Base-by-base conservation (phyloP, 768 basidiomycete genomes). In the Agaricus subrufescens region DNA sequence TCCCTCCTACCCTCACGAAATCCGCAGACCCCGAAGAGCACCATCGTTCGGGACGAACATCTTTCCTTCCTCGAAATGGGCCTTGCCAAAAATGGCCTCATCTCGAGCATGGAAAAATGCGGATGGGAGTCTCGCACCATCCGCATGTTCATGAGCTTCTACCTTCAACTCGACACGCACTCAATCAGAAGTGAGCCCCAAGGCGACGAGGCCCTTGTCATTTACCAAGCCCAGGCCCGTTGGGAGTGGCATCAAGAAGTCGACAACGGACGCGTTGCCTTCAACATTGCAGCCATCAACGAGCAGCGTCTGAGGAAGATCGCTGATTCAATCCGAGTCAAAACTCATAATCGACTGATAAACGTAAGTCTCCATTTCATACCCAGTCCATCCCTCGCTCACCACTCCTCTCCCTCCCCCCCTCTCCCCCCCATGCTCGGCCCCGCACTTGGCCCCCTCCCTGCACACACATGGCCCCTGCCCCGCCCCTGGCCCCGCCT, bases 171-270 rank as follows among this genome's bases (percentile, higher is more conserved):
- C 4, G 12, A 12, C 4, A 23, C 8, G 10, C 58, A 62, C 40
- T 26, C 55, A 0, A 30, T 42, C 2, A 46, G 58, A 9, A 31
- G 47, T 26, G 23, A 42, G 12, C 19, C 47, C 9, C 4, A 58
- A 26, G 40, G 63, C n/a, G 27, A 57, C 10, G 31, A 56, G 19
- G 55, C 56, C 6, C 38, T 65, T 0, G 0, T 61, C n/a, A 12
- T 14, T 0, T 65, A 65, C 38, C 53, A 55, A 39, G 60, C 57
- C 0, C 19, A 50, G 27, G 60, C 50, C 3, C 46, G 57, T 9
- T 14, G 58, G 2, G 44, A 64, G 1, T 65, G 62, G 62, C 55
- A 59, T 25, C 51, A 50, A 4, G 23, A 49, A n/a, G n/a, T n/a
- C n/a, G n/a, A n/a, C n/a, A n/a, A n/a, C n/a, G n/a, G n/a, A n/a